Evolutionary conservation across 2,329 filamentous ascomycete species (phyloP).

Genomic region (Epichloe sibirici): DNA sequence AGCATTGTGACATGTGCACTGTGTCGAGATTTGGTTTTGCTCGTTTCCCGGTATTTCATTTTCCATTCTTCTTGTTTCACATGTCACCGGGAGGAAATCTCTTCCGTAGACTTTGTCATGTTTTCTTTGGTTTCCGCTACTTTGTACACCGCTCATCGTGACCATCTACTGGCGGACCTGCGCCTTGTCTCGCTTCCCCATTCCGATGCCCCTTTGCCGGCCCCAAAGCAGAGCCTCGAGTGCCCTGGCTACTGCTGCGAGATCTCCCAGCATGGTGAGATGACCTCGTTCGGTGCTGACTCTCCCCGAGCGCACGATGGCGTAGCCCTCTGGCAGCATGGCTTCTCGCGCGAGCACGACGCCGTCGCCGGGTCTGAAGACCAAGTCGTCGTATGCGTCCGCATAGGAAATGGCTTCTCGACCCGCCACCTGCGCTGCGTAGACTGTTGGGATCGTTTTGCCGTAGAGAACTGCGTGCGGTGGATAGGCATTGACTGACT

Average conservation of each 20-base stretch:
- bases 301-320: slow-evolving; percentile 57
- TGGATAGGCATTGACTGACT: slow-evolving; percentile 61
- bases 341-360: slow-evolving; percentile 77
- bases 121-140: not conserved
- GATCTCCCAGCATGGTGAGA: slow-evolving; percentile 73
- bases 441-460: slow-evolving; percentile 76
- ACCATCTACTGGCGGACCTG: not conserved
- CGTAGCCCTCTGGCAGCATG: slow-evolving; percentile 74
- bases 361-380: slow-evolving; percentile 79
- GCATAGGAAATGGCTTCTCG: slow-evolving; percentile 61
- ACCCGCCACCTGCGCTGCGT: slow-evolving; percentile 61
- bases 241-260: slow-evolving; percentile 67
- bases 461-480: slow-evolving; percentile 76
- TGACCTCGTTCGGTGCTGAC: slow-evolving; percentile 77
- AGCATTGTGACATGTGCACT: too few species aligned
- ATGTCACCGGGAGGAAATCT: not conserved
- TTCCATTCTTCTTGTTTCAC: not conserved
- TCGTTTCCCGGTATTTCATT: not conserved
- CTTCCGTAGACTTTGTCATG: not conserved
- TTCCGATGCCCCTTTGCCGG: slow-evolving; percentile 59
- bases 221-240: slow-evolving; percentile 56
- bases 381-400: slow-evolving; percentile 75
- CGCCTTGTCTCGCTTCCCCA: slow-evolving; percentile 26
- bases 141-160: not conserved
- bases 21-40: not conserved